Conservation (phyloP, 2,329 filamentous ascomycete species). For the Capronia coronata region DNA sequence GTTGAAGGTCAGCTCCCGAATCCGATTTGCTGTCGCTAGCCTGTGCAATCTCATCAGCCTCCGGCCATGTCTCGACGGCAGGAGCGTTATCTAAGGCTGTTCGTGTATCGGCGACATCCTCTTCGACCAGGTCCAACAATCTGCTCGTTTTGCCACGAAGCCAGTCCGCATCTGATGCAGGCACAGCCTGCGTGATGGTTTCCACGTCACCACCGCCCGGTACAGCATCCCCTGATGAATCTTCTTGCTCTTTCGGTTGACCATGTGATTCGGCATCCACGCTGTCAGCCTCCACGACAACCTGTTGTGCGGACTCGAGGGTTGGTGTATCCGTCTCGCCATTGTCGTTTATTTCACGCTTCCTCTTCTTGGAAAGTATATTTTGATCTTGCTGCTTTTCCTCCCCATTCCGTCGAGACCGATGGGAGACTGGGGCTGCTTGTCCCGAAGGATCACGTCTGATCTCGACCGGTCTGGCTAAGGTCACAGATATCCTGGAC, state of each 20-base stretch:
- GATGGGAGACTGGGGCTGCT: constrained; percentile 23
- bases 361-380: constrained; percentile 18
- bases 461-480: constrained; percentile 67
- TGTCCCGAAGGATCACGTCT: constrained; percentile 18
- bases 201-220: not conserved
- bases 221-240: not conserved
- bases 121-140: constrained; percentile 74
- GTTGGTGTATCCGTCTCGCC: not conserved
- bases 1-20: not conserved
- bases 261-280: not conserved
- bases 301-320: not conserved
- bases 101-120: constrained; percentile 49
- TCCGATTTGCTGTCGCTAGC: constrained; percentile 4
- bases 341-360: constrained; percentile 15
- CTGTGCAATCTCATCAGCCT: constrained; percentile 23
- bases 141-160: constrained; percentile 81
- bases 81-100: constrained; percentile 22
- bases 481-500: constrained; percentile 85
- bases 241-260: not conserved
- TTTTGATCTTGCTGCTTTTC: constrained; percentile 1
- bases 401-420: not conserved
- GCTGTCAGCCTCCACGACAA: not conserved
- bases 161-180: constrained; percentile 75
- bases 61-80: constrained; percentile 18
- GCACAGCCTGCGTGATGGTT: not conserved